Evolutionary conservation across 805 yeast genomes (phyloP).

Genomic region (Wickerhamomyces canadensis): DNA sequence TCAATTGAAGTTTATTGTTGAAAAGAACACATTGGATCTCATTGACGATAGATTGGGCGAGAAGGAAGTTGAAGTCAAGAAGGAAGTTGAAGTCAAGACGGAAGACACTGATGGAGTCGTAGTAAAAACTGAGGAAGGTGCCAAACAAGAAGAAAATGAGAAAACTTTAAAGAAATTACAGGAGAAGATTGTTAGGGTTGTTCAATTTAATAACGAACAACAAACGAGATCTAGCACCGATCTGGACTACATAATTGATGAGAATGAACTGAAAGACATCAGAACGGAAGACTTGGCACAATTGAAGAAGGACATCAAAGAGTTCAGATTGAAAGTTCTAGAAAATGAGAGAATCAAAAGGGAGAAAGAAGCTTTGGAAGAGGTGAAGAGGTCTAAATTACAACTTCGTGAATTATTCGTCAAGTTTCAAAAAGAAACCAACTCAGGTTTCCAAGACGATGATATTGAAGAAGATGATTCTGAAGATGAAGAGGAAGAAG

Average conservation of each 20-base stretch:
- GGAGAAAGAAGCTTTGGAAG: conserved; percentile 40
- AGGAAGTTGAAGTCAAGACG: not conserved
- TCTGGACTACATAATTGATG: conserved; percentile 45
- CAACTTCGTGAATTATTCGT: conserved; percentile 41
- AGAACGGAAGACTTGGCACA: conserved; percentile 47
- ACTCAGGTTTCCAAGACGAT: conserved; percentile 5
- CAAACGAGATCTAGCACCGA: too few relatives aligned
- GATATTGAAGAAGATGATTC: conserved; percentile 21
- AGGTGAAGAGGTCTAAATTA: conserved; percentile 42
- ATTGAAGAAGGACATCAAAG: conserved; percentile 48
- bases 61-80: not conserved
- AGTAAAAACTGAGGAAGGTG: not conserved
- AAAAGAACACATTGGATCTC: conserved; percentile 8
- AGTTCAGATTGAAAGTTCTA: conserved; percentile 50
- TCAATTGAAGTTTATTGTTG: conserved; percentile 4
- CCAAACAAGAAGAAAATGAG: too few relatives aligned
- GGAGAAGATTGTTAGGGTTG: conserved; percentile 1
- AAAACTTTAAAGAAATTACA: not conserved
- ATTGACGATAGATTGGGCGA: conserved; percentile 9
- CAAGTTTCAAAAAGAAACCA: conserved; percentile 28
- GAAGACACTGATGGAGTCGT: not conserved
- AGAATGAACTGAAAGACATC: conserved; percentile 50
- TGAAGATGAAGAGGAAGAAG: conserved; percentile 15
- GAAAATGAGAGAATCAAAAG: conserved; percentile 47
- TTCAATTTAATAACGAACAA: conserved; percentile 4